These are phyloP conservation scores for Metarhizium album DNA, from an alignment of 2,329 filamentous ascomycete species.

Conservation along the genomic window DNA sequence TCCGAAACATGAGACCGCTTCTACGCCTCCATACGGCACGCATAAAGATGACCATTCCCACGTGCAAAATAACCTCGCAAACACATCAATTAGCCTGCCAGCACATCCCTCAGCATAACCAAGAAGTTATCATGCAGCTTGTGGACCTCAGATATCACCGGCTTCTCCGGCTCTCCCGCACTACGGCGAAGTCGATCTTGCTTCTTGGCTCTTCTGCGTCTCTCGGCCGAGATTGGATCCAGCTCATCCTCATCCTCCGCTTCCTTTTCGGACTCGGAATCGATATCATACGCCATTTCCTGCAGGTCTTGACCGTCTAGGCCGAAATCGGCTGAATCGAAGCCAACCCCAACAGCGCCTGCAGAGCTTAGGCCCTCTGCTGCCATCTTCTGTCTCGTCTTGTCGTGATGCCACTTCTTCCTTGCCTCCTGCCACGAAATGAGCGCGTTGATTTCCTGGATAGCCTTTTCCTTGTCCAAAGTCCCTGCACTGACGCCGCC, in stretches of 20 bases:
- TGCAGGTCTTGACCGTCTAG: conserved; percentile 77
- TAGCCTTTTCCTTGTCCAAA: conserved; percentile 61
- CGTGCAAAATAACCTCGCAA: no score
- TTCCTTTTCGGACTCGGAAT: conserved; percentile 53
- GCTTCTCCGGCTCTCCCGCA: conserved; percentile 78
- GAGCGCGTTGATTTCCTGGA: conserved; percentile 71
- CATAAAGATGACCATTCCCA: neutral
- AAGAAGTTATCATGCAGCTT: conserved; percentile 74
- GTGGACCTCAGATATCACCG: conserved; percentile 64
- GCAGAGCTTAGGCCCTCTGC: conserved; percentile 52
- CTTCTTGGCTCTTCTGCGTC: conserved; percentile 62
- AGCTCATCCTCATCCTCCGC: conserved; percentile 68
- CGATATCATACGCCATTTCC: conserved; percentile 73
- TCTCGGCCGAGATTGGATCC: conserved; percentile 81
- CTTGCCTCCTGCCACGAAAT: conserved; percentile 91
- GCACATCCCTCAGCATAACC: conserved; percentile 67
- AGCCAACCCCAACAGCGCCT: conserved; percentile 45
- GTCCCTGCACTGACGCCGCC: conserved; percentile 58
- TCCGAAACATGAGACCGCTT: no score
- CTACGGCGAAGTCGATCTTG: conserved; percentile 71
- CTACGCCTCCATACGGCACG: neutral
- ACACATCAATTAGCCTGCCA: conserved; percentile 50
- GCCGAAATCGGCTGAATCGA: conserved; percentile 80
- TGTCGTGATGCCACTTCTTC: conserved; percentile 97
- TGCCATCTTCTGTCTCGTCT: conserved; percentile 98